Evolutionary conservation across 345 rosid species (phyloP).

Genomic region (Stellera chamaejasme): DNA sequence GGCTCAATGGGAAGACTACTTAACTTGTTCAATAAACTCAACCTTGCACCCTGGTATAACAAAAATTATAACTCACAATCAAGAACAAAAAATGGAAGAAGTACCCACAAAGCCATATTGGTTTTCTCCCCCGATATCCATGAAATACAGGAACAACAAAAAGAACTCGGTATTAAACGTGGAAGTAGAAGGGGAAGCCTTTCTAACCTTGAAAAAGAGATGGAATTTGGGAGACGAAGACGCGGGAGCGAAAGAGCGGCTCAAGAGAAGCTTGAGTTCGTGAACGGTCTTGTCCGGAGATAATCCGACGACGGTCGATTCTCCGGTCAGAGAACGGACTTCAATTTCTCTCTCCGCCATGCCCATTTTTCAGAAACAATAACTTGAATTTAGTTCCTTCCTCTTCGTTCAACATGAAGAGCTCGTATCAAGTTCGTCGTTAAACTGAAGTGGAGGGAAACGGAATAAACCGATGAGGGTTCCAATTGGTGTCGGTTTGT

Average conservation of each 20-base stretch:
- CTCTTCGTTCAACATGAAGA: background rate
- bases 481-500: too few species aligned
- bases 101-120: background rate
- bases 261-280: constrained; percentile 55
- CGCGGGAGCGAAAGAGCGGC: constrained; percentile 52
- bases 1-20: constrained; percentile 21
- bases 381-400: constrained; percentile 10
- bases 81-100: constrained; percentile 1
- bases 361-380: constrained; percentile 14
- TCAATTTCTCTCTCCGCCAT: constrained; percentile 36
- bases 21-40: constrained; percentile 36
- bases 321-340: constrained; percentile 61
- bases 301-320: constrained; percentile 34
- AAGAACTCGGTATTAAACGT: background rate
- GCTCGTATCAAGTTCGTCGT: too few species aligned
- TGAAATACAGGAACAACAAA: background rate
- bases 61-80: background rate
- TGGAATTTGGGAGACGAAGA: constrained; percentile 61
- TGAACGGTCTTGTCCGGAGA: constrained; percentile 29
- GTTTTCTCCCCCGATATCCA: background rate
- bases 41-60: constrained; percentile 48
- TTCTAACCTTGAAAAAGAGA: constrained; percentile 60
- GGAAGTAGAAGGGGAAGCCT: too few species aligned
- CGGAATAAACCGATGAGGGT: background rate
- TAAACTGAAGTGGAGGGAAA: background rate